Evolutionary conservation across 176 grass and related monocot species (phyloP), one percentile per base, ranked within the genome.

Genomic region (maize (Zea mays)): DNA sequence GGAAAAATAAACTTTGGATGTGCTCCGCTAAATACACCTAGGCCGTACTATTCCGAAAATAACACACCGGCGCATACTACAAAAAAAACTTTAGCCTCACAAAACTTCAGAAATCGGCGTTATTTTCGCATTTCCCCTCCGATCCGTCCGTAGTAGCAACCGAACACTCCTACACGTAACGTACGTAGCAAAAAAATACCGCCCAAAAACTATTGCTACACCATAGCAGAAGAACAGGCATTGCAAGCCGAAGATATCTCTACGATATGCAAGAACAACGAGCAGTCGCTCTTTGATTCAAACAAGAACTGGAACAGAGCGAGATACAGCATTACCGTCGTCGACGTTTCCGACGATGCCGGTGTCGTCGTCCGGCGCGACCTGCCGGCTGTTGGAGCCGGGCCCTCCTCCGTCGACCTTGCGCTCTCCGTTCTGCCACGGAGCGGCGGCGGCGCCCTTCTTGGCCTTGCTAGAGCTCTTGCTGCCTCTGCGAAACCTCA

Each of bases 371-470:
- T 84, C 73, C 15, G 73, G 73, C 13, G n/a, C 64, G 7, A 84
- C 45, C n/a, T 77, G 82, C 73, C 82, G 77, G 65, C 55, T 77
- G 56, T 77, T 77, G 35, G 82, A 62, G 35, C 55, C 65, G 62
- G 55, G 45, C 52, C 55, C 82, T 61, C 42, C 67, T 34, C 47
- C 82, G 10, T 33, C 55, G 10, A 17, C 38, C 65, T n/a, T 62
- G 65, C 49, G 50, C 65, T 71, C 82, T 10, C 55, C 47, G 1
- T 49, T 42, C 47, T 62, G 65, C 17, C 40, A 71, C 43, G 65
- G 55, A 62, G 12, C 56, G 34, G 82, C 4, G 9, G 82, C 4
- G 9, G 52, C 52, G 44, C 55, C 6, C 82, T 77, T 77, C 73
- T 62, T 77, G 54, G 55, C 55, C 82, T 77, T 77, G 73, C 48